Percentiles rank a stretch among this genome's conserved stretches.
These are phyloP conservation scores for Nicotiana tomentosiformis DNA, from an alignment of 257 asterid genomes.

Conservation along the genomic window DNA sequence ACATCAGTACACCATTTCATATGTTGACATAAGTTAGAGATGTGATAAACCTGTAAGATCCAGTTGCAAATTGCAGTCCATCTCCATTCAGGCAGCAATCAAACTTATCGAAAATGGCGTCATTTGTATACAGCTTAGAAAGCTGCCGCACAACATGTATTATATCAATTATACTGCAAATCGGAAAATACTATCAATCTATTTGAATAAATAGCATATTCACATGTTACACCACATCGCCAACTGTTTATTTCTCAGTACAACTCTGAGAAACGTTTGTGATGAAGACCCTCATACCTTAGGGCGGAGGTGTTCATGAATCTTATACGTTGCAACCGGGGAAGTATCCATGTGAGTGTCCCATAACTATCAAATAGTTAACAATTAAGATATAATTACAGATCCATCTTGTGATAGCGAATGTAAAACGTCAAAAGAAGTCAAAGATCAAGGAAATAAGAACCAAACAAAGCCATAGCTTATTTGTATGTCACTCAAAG, in stretches of 20 bases:
- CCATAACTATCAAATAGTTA: conserved; percentile 66
- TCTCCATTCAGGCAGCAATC: conserved; percentile 97
- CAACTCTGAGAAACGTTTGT: background rate
- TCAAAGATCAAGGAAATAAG: background rate
- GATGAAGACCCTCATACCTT: conserved; percentile 43
- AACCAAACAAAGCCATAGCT: background rate
- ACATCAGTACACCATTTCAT: background rate
- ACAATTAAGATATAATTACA: background rate
- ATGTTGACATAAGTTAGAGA: background rate
- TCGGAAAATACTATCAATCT: conserved; percentile 5
- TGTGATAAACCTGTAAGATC: conserved; percentile 78
- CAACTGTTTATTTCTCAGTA: background rate
- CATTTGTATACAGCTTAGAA: conserved; percentile 86
- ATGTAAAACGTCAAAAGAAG: background rate
- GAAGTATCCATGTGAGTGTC: conserved; percentile 96
- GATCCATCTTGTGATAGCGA: background rate
- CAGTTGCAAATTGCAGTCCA: conserved; percentile 89
- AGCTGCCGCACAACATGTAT: conserved; percentile 42
- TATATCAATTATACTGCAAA: conserved; percentile 23
- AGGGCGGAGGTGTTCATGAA: conserved; percentile 91
- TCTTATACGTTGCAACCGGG: conserved; percentile 91
- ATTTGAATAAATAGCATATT: background rate
- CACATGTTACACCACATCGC: background rate
- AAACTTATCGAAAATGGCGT: conserved; percentile 90
- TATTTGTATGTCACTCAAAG: background rate